These are phyloP conservation scores for Picochlorum sp. DNA, from an alignment of 139 green algal genomes.

Conservation along the genomic window DNA sequence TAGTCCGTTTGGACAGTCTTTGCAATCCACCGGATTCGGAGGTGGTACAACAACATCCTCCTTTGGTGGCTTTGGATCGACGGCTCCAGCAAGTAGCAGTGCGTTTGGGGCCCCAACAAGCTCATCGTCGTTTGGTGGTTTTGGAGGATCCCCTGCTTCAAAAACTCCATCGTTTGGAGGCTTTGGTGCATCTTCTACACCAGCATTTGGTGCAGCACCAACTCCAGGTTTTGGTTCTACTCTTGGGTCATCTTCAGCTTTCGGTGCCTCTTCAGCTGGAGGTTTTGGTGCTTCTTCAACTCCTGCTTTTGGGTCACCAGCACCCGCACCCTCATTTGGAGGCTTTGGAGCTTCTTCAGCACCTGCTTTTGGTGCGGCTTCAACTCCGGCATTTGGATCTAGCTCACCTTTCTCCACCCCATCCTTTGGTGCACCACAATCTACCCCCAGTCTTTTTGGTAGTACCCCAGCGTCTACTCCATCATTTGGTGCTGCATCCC, in stretches of 20 bases:
- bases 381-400: constrained; percentile 7
- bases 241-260: constrained; percentile 24
- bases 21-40: constrained; percentile 33
- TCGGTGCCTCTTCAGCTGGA: constrained; percentile 6
- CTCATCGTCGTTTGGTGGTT: neutral
- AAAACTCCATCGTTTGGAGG: constrained; percentile 1
- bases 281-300: neutral
- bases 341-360: neutral
- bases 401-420: neutral
- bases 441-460: neutral
- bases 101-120: constrained; percentile 31
- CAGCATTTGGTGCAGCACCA: constrained; percentile 16
- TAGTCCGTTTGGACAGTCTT: neutral
- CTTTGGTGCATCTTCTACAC: constrained; percentile 31
- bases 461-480: neutral
- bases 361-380: neutral
- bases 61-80: constrained; percentile 25
- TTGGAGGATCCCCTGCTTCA: neutral
- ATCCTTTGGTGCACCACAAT: neutral
- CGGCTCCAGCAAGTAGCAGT: constrained; percentile 1
- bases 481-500: neutral
- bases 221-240: neutral
- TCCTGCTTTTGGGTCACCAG: constrained; percentile 11
- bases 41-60: neutral
- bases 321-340: constrained; percentile 10